phyloP scores from a whole-genome alignment of 345 rosid genomes.

The Clausena lansium region DNA sequence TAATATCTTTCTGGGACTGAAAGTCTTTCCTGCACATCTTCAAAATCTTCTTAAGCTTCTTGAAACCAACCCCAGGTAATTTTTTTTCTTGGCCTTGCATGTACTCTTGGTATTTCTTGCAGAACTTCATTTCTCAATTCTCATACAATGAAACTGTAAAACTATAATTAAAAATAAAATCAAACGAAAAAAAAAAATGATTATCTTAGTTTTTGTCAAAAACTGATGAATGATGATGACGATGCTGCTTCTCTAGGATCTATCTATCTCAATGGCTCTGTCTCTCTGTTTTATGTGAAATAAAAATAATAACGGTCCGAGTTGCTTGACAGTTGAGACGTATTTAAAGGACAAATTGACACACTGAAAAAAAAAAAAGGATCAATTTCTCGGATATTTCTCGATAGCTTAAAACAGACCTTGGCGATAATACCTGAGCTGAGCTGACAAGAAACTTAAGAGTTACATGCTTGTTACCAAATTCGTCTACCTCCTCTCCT shows the following conservation, averaged over 20 bases:
- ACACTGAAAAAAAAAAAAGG: background rate
- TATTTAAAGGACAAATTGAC: background rate
- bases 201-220: background rate
- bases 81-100: slow-evolving; percentile 64
- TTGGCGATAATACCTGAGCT: background rate
- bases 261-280: background rate
- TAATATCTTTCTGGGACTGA: slow-evolving; percentile 22
- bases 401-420: slow-evolving; percentile 10
- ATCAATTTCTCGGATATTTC: slow-evolving; percentile 13
- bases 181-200: background rate
- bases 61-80: slow-evolving; percentile 79
- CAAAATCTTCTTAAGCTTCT: slow-evolving; percentile 80
- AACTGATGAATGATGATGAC: background rate
- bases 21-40: slow-evolving; percentile 57
- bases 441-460: background rate
- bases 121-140: slow-evolving; percentile 63
- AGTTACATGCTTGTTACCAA: background rate
- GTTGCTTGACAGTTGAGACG: background rate
- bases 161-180: background rate
- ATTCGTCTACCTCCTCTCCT: background rate
- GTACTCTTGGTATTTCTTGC: slow-evolving; percentile 84
- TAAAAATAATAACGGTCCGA: background rate
- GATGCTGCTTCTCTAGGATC: background rate
- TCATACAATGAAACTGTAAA: background rate
- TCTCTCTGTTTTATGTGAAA: background rate